Conservation (phyloP, 1,284 basidiomycete genomes). For the Caloboletus inedulis region DNA sequence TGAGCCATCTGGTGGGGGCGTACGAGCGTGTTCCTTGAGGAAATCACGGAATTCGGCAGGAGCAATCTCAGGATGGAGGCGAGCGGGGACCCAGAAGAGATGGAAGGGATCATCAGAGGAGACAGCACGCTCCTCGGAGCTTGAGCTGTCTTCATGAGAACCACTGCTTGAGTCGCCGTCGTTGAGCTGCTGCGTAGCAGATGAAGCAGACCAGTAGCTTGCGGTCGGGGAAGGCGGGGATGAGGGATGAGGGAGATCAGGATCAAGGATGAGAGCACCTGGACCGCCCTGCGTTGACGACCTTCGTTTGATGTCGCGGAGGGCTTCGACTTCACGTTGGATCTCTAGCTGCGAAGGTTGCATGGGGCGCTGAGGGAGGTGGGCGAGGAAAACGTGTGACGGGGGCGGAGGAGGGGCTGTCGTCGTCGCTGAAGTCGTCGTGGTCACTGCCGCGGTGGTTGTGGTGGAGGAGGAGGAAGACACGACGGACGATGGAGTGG, state of each 20-base stretch:
- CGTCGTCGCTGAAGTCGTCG: constrained; percentile 10
- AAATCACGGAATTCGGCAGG: constrained; percentile 95
- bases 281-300: constrained; percentile 71
- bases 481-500: neutral
- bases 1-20: constrained; percentile 48
- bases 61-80: constrained; percentile 95
- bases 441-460: neutral
- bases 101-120: constrained; percentile 71
- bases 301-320: constrained; percentile 78
- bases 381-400: constrained; percentile 12
- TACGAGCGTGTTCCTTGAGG: constrained; percentile 86
- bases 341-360: constrained; percentile 83
- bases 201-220: constrained; percentile 47
- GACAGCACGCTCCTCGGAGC: constrained; percentile 31
- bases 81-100: constrained; percentile 97
- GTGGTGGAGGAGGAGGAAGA: neutral
- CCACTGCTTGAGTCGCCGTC: constrained; percentile 46
- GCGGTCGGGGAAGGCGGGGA: constrained; percentile 52
- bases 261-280: constrained; percentile 78
- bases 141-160: constrained; percentile 45
- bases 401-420: constrained; percentile 4
- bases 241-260: constrained; percentile 74
- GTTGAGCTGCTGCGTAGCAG: constrained; percentile 29
- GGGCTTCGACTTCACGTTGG: constrained; percentile 80
- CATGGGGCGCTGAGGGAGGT: constrained; percentile 34